Percentiles rank a stretch among this genome's conserved stretches.
Evolutionary conservation across 2,329 filamentous ascomycete genomes (phyloP).

Genomic region (Polytolypa hystricis): DNA sequence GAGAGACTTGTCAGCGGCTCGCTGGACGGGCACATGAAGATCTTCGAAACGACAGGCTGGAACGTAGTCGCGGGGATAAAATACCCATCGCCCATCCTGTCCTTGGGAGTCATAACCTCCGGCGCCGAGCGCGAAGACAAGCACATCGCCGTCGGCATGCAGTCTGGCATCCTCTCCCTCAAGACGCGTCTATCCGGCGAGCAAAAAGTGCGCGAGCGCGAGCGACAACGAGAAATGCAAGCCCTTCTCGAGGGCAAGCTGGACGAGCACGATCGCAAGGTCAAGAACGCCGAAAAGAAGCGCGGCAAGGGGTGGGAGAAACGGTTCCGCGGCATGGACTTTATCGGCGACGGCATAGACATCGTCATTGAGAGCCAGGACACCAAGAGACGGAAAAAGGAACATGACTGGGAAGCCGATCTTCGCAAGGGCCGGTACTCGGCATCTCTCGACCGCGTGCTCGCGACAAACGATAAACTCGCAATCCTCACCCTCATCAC

Average conservation of each 20-base stretch:
- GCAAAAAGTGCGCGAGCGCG: slow-evolving; percentile 63
- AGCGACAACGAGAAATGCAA: slow-evolving; percentile 75
- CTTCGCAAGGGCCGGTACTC: slow-evolving; percentile 69
- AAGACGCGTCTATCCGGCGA: slow-evolving; percentile 77
- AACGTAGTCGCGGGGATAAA: slow-evolving; percentile 93
- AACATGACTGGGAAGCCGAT: slow-evolving; percentile 68
- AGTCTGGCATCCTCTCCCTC: slow-evolving; percentile 82
- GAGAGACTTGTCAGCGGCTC: slow-evolving; percentile 75
- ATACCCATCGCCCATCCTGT: slow-evolving; percentile 83
- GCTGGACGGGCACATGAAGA: slow-evolving; percentile 90
- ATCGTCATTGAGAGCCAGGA: slow-evolving; percentile 70
- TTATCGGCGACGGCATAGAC: slow-evolving; percentile 72
- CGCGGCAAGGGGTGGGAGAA: slow-evolving; percentile 50
- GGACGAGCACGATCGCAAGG: slow-evolving; percentile 63
- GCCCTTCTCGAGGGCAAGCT: slow-evolving; percentile 67
- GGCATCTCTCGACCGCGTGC: slow-evolving; percentile 66
- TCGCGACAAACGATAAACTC: slow-evolving; percentile 49
- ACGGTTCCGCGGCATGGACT: slow-evolving; percentile 59
- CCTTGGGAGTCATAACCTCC: slow-evolving; percentile 62
- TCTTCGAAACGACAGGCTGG: slow-evolving; percentile 90
- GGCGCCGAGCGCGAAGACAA: slow-evolving; percentile 67
- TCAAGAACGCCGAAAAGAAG: slow-evolving; percentile 56
- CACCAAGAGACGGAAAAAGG: slow-evolving; percentile 50
- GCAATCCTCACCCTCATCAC: slow-evolving; percentile 67
- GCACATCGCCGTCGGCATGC: slow-evolving; percentile 89